Conservation (phyloP, 1,284 basidiomycete species). For the Trichosporon coremiiforme region DNA sequence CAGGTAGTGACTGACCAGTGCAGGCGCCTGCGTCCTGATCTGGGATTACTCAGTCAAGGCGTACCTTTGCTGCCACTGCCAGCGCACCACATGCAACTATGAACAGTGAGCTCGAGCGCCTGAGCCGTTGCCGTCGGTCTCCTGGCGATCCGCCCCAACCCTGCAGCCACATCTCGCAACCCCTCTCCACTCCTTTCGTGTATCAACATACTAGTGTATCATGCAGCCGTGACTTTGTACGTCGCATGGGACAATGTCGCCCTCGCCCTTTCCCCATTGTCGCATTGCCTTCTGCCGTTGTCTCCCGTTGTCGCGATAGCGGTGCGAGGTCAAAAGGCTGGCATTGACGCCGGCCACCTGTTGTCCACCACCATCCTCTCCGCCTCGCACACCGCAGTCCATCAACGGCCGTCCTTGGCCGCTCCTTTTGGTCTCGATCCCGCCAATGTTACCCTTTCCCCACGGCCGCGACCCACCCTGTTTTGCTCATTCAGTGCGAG, state of each 20-base stretch:
- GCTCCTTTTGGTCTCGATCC: too few species aligned
- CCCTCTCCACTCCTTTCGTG: not conserved
- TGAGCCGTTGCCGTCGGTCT: not conserved
- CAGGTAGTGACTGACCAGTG: not conserved
- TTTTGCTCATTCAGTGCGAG: not conserved
- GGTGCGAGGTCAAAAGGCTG: slow-evolving; percentile 2
- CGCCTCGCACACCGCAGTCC: not conserved
- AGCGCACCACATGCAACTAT: not conserved
- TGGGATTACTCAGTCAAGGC: not conserved
- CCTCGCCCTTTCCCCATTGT: not conserved
- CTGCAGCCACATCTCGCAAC: not conserved
- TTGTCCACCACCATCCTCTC: not conserved
- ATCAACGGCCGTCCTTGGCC: not conserved
- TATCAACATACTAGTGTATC: not conserved
- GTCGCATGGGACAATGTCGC: not conserved
- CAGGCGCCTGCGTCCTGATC: slow-evolving; percentile 4
- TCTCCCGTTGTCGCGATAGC: not conserved
- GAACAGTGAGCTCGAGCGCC: not conserved
- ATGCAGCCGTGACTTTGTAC: not conserved
- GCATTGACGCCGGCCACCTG: too few species aligned
- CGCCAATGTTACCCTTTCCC: not conserved
- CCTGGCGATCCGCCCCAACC: not conserved
- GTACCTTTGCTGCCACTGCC: slow-evolving; percentile 5
- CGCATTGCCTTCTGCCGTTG: not conserved
- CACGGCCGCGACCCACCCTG: too few species aligned